Conservation (phyloP, 164 flowering plant species). For the Nymphaea colorata region DNA sequence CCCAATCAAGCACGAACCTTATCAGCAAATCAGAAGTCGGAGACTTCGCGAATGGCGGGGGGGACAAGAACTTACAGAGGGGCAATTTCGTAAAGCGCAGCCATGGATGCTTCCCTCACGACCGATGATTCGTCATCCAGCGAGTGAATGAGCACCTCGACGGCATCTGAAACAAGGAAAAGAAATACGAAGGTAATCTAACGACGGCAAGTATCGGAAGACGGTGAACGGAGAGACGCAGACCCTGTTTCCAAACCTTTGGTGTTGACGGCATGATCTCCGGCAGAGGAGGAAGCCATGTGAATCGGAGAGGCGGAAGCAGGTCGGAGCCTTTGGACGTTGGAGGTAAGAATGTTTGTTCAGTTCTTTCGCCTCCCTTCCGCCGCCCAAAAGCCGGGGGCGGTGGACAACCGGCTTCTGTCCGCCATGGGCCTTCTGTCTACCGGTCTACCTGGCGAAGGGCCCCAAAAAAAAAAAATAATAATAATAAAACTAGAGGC, state of each 20-base stretch:
- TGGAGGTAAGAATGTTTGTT: too few relatives aligned
- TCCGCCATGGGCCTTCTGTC: neutral
- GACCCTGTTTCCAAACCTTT: neutral
- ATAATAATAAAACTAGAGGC: too few relatives aligned
- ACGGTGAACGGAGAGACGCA: too few relatives aligned
- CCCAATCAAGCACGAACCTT: neutral
- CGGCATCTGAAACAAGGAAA: conserved; percentile 18
- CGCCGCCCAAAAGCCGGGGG: neutral
- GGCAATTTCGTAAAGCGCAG: conserved; percentile 65
- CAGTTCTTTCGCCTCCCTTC: neutral
- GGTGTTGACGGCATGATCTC: conserved; percentile 14
- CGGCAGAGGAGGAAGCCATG: conserved; percentile 19
- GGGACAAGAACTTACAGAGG: conserved; percentile 30
- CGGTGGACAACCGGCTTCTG: neutral
- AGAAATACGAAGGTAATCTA: neutral
- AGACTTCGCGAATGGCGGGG: conserved; percentile 1
- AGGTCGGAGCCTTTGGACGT: neutral
- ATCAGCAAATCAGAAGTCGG: neutral
- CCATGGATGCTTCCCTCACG: conserved; percentile 65
- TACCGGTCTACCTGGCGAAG: neutral
- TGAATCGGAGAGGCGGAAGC: conserved; percentile 2
- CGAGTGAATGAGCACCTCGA: conserved; percentile 24
- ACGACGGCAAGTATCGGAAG: neutral
- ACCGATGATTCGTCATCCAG: conserved; percentile 60
- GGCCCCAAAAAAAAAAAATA: too few relatives aligned